Percentiles rank a stretch among this genome's conserved stretches.
Conservation (phyloP, 2,329 filamentous ascomycete species). For the Geosmithia morbida region DNA sequence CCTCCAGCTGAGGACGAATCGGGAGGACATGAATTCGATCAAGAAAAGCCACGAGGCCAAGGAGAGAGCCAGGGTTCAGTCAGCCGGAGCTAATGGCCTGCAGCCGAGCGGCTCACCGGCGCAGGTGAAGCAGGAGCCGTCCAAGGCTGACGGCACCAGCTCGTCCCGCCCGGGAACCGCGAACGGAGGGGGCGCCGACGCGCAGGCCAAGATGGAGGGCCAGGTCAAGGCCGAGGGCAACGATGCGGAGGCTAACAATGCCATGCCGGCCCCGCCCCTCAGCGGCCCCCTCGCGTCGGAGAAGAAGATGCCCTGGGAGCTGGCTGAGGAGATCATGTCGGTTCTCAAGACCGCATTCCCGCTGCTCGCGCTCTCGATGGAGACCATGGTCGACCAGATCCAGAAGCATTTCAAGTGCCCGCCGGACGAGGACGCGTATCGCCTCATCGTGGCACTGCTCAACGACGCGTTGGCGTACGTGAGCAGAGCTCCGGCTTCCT, state of each 20-base stretch:
- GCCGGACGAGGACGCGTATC: conserved; percentile 93
- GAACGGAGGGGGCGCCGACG: conserved; percentile 24
- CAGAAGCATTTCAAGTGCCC: conserved; percentile 99
- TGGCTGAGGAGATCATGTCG: conserved; percentile 89
- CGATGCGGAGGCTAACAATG: conserved; percentile 6
- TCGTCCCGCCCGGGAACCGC: conserved; percentile 34
- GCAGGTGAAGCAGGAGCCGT: conserved; percentile 33
- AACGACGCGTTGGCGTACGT: conserved; percentile 94
- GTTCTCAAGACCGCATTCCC: conserved; percentile 95
- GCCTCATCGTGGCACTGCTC: conserved; percentile 89
- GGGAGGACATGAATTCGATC: conserved; percentile 86
- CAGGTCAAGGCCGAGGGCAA: conserved; percentile 11
- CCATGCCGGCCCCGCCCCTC: not conserved
- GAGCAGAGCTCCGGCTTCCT: conserved; percentile 70
- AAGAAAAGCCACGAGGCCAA: conserved; percentile 68
- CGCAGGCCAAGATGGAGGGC: conserved; percentile 29
- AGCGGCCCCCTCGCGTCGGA: conserved; percentile 8
- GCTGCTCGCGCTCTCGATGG: conserved; percentile 90
- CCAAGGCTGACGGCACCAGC: conserved; percentile 18
- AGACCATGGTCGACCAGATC: conserved; percentile 98
- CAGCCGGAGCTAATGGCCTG: conserved; percentile 18
- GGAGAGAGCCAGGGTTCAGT: conserved; percentile 32
- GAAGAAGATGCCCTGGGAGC: conserved; percentile 85
- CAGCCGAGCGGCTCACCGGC: conserved; percentile 32
- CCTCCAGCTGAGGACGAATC: conserved; percentile 83